Evolutionary conservation across 805 yeast species (phyloP).

Genomic region (Pichia cabralensis): DNA sequence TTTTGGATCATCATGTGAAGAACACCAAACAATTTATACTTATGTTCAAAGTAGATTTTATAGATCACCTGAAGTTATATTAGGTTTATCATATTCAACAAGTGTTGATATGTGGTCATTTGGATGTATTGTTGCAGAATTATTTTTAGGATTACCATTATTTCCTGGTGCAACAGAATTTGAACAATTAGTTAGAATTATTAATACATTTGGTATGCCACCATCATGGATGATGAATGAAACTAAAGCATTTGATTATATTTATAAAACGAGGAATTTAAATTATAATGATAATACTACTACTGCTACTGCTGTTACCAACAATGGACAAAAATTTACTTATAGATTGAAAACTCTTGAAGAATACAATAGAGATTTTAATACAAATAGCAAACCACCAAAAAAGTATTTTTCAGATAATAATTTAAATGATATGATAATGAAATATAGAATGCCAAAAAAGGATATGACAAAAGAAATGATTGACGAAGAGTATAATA

Average conservation of each 20-base stretch:
- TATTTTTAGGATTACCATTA: constrained; percentile 75
- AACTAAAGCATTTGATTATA: constrained; percentile 62
- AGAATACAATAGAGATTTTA: constrained; percentile 42
- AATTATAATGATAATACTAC: no score
- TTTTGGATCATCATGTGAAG: constrained; percentile 93
- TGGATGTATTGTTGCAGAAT: constrained; percentile 50
- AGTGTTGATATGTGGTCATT: constrained; percentile 78
- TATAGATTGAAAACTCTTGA: constrained; percentile 30
- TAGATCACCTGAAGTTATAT: constrained; percentile 87
- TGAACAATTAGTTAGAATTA: constrained; percentile 77
- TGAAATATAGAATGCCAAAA: constrained; percentile 62
- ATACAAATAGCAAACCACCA: constrained; percentile 61
- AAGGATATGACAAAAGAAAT: constrained; percentile 41
- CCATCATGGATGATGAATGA: constrained; percentile 98
- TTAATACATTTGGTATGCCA: constrained; percentile 75
- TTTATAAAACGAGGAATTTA: no score
- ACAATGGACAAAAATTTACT: constrained; percentile 23
- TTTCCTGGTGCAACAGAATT: constrained; percentile 94
- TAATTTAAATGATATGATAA: constrained; percentile 59
- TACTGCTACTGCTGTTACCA: not conserved
- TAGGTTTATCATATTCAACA: constrained; percentile 86
- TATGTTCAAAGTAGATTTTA: constrained; percentile 90
- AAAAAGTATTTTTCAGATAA: constrained; percentile 69
- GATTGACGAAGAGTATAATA: constrained; percentile 63
- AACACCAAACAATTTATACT: constrained; percentile 78